These are phyloP conservation scores for Phytophthora ramorum DNA, from an alignment of 352 stramenopile genomes.

Conservation along the genomic window DNA sequence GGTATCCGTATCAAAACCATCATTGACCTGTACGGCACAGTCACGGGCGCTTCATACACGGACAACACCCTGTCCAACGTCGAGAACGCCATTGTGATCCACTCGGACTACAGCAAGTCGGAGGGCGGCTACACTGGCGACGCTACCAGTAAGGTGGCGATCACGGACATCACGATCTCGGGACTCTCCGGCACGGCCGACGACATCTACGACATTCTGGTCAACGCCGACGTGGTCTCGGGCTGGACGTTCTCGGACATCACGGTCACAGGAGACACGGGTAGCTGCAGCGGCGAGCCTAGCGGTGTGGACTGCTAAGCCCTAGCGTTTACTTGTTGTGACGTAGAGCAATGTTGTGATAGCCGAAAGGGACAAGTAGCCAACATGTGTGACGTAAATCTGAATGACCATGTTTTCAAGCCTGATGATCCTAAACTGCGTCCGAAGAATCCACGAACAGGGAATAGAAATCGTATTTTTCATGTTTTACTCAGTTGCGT, in stretches of 20 bases:
- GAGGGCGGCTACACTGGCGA: slow-evolving; percentile 30
- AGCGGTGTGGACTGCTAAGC: slow-evolving; percentile 10
- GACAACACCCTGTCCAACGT: slow-evolving; percentile 20
- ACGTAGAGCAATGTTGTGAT: neutral
- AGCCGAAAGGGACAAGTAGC: neutral
- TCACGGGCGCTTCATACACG: slow-evolving; percentile 20
- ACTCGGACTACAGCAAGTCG: slow-evolving; percentile 40
- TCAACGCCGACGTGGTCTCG: slow-evolving; percentile 2
- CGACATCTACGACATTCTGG: slow-evolving; percentile 9
- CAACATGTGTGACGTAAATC: neutral
- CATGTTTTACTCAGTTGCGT: neutral
- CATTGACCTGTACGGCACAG: slow-evolving; percentile 25
- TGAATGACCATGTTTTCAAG: too few species aligned
- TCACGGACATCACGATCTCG: slow-evolving; percentile 26
- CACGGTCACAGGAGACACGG: slow-evolving; percentile 5
- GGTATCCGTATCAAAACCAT: slow-evolving; percentile 34
- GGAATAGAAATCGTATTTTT: too few species aligned
- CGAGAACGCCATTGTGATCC: slow-evolving; percentile 40
- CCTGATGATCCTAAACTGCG: too few species aligned
- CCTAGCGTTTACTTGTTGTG: too few species aligned
- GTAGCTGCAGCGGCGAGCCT: slow-evolving; percentile 9
- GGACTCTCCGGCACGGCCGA: slow-evolving; percentile 3
- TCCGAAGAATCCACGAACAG: too few species aligned
- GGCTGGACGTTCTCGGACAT: slow-evolving; percentile 8
- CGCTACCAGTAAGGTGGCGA: slow-evolving; percentile 21